Percentiles rank a stretch among this genome's conserved stretches.
Evolutionary conservation across 495 filamentous ascomycete species (phyloP).

Genomic region (Penicillium robsamsonii): DNA sequence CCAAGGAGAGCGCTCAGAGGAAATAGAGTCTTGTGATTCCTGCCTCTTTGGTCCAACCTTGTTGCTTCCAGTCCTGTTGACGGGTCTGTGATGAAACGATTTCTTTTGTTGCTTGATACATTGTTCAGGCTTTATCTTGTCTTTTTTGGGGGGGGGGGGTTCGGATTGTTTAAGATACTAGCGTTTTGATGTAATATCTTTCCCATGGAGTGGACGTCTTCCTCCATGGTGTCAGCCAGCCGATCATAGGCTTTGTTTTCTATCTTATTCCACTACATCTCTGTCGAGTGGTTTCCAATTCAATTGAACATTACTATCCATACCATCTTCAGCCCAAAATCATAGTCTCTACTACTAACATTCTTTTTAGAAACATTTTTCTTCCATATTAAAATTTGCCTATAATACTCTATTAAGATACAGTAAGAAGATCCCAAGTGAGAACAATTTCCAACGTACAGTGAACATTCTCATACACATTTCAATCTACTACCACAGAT

Average conservation of each 20-base stretch:
- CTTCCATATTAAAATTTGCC: background rate
- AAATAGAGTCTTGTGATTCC: conserved; percentile 18
- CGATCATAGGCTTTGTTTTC: background rate
- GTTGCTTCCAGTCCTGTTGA: conserved; percentile 12
- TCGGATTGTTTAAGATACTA: conserved; percentile 4
- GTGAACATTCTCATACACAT: background rate
- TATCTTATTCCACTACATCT: background rate
- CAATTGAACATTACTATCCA: background rate
- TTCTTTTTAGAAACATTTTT: background rate
- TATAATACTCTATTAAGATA: background rate
- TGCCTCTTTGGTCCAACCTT: background rate
- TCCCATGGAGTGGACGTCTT: background rate
- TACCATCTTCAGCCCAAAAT: background rate
- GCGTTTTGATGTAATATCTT: conserved; percentile 6
- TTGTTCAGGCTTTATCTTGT: conserved; percentile 2
- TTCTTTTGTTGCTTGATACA: conserved; percentile 12
- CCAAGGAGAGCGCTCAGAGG: conserved; percentile 28
- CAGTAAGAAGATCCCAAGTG: background rate
- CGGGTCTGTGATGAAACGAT: conserved; percentile 14
- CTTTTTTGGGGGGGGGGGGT: background rate
- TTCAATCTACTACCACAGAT: background rate
- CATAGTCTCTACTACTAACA: background rate
- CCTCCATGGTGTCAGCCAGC: background rate
- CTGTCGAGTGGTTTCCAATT: background rate
- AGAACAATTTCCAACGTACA: background rate